Base-by-base conservation (phyloP, 1,284 basidiomycete genomes). In the Schizopora paradoxa region DNA sequence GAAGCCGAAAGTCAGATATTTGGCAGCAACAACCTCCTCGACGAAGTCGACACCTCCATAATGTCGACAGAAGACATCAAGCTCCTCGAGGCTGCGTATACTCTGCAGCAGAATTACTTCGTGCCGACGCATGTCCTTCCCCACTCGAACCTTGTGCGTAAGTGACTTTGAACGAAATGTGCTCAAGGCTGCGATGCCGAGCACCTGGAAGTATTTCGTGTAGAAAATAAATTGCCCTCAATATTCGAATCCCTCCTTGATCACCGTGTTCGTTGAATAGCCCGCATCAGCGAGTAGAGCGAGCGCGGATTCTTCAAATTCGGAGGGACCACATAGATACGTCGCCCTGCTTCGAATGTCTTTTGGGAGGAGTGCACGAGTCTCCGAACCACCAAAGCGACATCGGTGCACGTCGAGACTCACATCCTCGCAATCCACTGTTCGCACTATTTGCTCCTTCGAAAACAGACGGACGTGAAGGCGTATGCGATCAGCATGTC, bases 311-410 rank as follows among this genome's bases (percentile, higher is more conserved):
- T 58, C 53, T 53, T 66, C 68, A 47, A 70, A 72, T 5, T 53
- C 48, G 11, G 56, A 58, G 1, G 70, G 65, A 11, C 70, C 70
- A 54, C 70, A 71, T 6, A 73, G 33, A 49, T 63, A 70, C 0
- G 60, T 55, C 26, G 63, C 52, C 33, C 60, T n/a, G n/a, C n/a
- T n/a, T n/a, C n/a, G n/a, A n/a, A n/a, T n/a, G n/a, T n/a, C n/a
- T n/a, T n/a, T n/a, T n/a, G n/a, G n/a, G n/a, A n/a, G n/a, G n/a
- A n/a, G n/a, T n/a, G n/a, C n/a, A n/a, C n/a, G n/a, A n/a, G 19
- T 19, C 45, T 43, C 7, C n/a, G 19, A 3, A 34, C 41, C 21
- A 44, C 41, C 2, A 41, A 21, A 6, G 59, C 46, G n/a, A 51
- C 39, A n/a, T 39, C 33, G n/a, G 29, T 37, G 37, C 39, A 40